These are phyloP conservation scores for Fusarium agapanthi DNA, from an alignment of 2,329 filamentous ascomycete species.

Conservation along the genomic window DNA sequence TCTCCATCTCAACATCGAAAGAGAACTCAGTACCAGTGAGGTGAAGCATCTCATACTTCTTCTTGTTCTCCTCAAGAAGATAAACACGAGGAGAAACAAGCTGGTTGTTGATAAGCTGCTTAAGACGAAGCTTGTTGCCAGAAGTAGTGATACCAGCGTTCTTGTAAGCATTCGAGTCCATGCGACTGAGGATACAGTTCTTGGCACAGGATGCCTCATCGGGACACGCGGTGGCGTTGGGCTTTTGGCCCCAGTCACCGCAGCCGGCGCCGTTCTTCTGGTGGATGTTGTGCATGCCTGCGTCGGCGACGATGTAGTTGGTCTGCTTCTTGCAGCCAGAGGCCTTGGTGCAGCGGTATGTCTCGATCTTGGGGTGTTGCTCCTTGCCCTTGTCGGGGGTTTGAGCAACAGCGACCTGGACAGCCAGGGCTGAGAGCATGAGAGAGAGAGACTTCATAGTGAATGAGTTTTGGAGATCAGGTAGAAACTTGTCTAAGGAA, in stretches of 20 bases:
- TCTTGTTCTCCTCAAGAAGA: slow-evolving; percentile 62
- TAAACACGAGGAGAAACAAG: slow-evolving; percentile 61
- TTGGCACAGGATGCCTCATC: slow-evolving; percentile 59
- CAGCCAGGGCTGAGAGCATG: slow-evolving; percentile 9
- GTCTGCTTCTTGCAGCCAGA: slow-evolving; percentile 58
- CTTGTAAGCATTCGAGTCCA: slow-evolving; percentile 59
- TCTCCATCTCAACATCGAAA: slow-evolving; percentile 72
- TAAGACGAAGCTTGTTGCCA: slow-evolving; percentile 44
- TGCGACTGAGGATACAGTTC: slow-evolving; percentile 63
- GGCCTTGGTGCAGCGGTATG: slow-evolving; percentile 60
- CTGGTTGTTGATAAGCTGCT: slow-evolving; percentile 24
- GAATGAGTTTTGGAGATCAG: not conserved
- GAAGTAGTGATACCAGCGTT: slow-evolving; percentile 45
- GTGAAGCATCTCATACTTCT: slow-evolving; percentile 68
- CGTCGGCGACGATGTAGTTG: slow-evolving; percentile 61
- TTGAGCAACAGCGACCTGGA: slow-evolving; percentile 43
- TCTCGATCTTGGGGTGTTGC: slow-evolving; percentile 60
- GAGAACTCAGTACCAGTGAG: slow-evolving; percentile 69
- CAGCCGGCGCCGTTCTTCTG: slow-evolving; percentile 46
- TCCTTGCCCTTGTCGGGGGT: slow-evolving; percentile 53
- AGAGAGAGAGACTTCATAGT: slow-evolving; percentile 15
- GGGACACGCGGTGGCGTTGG: slow-evolving; percentile 57
- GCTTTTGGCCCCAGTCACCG: slow-evolving; percentile 38
- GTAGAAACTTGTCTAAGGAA: not conserved
- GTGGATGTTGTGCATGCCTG: slow-evolving; percentile 57